phyloP scores from a whole-genome alignment of 257 asterid genomes.

The Solanum pennellii region DNA sequence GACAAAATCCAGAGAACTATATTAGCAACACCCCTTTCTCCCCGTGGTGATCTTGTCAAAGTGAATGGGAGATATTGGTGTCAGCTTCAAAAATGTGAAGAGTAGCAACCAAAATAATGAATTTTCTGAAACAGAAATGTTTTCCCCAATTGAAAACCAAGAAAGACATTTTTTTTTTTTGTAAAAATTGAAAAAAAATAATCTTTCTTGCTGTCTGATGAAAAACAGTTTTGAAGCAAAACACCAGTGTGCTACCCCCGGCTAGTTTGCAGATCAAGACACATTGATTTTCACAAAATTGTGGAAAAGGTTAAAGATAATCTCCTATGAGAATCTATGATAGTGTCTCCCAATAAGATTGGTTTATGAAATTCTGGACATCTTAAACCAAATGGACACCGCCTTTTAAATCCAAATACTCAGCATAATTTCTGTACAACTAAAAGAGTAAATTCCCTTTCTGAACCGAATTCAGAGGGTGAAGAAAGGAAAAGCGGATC shows the following conservation, averaged over 20 bases:
- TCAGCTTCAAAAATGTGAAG: neutral
- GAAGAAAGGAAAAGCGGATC: neutral
- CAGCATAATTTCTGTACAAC: neutral
- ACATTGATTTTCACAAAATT: neutral
- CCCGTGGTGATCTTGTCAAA: neutral
- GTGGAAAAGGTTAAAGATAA: neutral
- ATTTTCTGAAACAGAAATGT: neutral
- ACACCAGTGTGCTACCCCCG: neutral
- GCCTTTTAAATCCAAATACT: neutral
- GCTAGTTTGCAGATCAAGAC: neutral
- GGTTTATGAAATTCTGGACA: neutral
- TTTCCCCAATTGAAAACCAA: neutral
- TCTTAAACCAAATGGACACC: neutral
- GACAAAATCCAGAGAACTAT: neutral
- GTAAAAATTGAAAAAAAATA: neutral
- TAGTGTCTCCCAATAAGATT: neutral
- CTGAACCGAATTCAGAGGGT: neutral
- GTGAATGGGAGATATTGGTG: neutral
- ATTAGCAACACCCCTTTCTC: neutral
- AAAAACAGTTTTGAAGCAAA: neutral
- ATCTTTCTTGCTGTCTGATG: neutral
- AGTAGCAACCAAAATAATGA: neutral
- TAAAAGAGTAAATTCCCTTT: neutral
- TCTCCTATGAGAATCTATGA: neutral
- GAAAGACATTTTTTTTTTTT: neutral